Percentiles rank a stretch among this genome's conserved stretches.
Evolutionary conservation across 2,329 filamentous ascomycete genomes (phyloP).

Genomic region (Fusarium falciforme): DNA sequence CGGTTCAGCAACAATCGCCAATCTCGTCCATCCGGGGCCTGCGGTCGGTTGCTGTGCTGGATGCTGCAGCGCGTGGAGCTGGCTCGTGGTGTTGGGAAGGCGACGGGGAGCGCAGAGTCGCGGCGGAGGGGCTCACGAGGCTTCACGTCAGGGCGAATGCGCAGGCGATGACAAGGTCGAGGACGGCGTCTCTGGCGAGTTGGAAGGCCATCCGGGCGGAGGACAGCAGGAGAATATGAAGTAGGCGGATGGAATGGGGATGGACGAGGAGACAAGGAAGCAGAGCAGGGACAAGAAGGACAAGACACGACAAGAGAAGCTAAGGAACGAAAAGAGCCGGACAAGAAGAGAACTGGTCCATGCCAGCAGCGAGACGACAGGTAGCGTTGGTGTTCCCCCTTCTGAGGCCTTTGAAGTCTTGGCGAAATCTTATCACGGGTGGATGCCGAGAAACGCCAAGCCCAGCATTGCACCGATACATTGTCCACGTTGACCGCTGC

Average conservation of each 20-base stretch:
- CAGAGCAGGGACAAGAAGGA: conserved; percentile 27
- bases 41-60: conserved; percentile 10
- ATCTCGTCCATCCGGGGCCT: conserved; percentile 38
- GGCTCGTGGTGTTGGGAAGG: conserved; percentile 7
- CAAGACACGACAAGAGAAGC: conserved; percentile 19
- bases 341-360: conserved; percentile 36
- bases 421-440: conserved; percentile 48
- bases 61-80: conserved; percentile 3
- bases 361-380: conserved; percentile 35
- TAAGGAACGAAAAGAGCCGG: conserved; percentile 30
- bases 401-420: conserved; percentile 47
- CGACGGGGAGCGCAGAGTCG: background rate
- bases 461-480: conserved; percentile 43
- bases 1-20: conserved; percentile 32
- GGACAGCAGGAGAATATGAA: conserved; percentile 10
- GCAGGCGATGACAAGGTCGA: conserved; percentile 20
- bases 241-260: conserved; percentile 16
- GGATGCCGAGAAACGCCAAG: conserved; percentile 48
- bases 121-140: conserved; percentile 2
- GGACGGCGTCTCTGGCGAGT: conserved; percentile 19
- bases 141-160: conserved; percentile 23
- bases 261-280: conserved; percentile 24
- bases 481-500: conserved; percentile 44
- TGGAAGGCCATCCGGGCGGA: conserved; percentile 32
- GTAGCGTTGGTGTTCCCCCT: conserved; percentile 45